Evolutionary conservation across 768 basidiomycete species (phyloP).

Genomic region (Serpula lacrymans): DNA sequence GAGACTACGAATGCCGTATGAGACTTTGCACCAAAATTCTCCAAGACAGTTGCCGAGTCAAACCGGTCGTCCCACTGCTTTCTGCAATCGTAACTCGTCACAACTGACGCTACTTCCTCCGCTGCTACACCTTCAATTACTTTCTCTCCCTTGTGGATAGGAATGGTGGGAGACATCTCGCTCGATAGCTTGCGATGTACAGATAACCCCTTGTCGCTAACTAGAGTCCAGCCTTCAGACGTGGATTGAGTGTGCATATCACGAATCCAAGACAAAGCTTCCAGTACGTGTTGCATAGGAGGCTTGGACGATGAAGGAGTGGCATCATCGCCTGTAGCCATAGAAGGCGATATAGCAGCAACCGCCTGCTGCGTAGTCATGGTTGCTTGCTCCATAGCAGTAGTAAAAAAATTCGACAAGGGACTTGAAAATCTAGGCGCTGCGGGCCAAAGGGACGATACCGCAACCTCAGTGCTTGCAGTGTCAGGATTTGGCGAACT

Average conservation of each 20-base stretch:
- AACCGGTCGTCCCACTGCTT: slow-evolving; percentile 87
- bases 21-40: slow-evolving; percentile 74
- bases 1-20: slow-evolving; percentile 69
- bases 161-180: slow-evolving; percentile 75
- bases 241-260: slow-evolving; percentile 58
- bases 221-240: slow-evolving; percentile 67
- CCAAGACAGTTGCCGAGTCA: slow-evolving; percentile 63
- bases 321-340: slow-evolving; percentile 35
- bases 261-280: slow-evolving; percentile 78
- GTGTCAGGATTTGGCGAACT: slow-evolving; percentile 8
- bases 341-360: slow-evolving; percentile 65
- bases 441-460: slow-evolving; percentile 45
- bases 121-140: slow-evolving; percentile 93
- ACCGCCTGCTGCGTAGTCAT: slow-evolving; percentile 75
- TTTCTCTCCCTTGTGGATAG: slow-evolving; percentile 84
- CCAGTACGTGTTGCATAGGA: slow-evolving; percentile 79
- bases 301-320: slow-evolving; percentile 53
- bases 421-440: slow-evolving; percentile 70
- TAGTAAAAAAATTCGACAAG: slow-evolving; percentile 67
- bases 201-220: slow-evolving; percentile 73
- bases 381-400: slow-evolving; percentile 70
- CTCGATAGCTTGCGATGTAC: slow-evolving; percentile 74
- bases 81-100: slow-evolving; percentile 67
- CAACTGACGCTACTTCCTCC: slow-evolving; percentile 78
- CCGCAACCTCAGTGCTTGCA: slow-evolving; percentile 7